phyloP scores from a whole-genome alignment of 2,329 filamentous ascomycete genomes.

The Fusarium nodosum region DNA sequence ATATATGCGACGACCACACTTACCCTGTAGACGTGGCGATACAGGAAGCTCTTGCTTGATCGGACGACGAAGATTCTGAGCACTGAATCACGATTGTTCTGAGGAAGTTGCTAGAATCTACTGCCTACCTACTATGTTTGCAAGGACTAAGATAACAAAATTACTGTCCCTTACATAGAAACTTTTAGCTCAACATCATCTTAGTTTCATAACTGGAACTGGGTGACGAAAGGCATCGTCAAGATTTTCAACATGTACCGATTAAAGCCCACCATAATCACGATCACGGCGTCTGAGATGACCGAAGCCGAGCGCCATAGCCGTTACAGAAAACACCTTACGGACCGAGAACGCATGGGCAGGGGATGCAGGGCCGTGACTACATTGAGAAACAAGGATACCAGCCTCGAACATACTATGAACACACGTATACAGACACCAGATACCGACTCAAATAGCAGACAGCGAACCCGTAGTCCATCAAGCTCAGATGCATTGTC shows the following conservation, averaged over 20 bases:
- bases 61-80: not conserved
- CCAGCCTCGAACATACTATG: constrained; percentile 1
- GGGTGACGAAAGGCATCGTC: not conserved
- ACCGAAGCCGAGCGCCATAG: constrained; percentile 40
- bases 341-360: not conserved
- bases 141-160: not conserved
- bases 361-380: not conserved
- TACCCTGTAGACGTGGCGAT: not conserved
- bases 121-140: not conserved
- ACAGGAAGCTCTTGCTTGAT: not conserved
- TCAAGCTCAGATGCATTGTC: not conserved
- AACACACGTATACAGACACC: constrained; percentile 2
- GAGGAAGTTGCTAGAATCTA: not conserved
- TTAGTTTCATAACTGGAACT: not conserved
- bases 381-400: not conserved
- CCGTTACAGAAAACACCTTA: constrained; percentile 41
- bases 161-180: not conserved
- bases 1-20: not conserved
- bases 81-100: not conserved
- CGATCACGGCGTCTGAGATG: constrained; percentile 36
- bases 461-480: not conserved
- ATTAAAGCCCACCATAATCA: constrained; percentile 39
- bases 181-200: not conserved
- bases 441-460: not conserved
- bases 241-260: constrained; percentile 38